phyloP scores from a whole-genome alignment of 2,329 filamentous ascomycete genomes.

The Alternaria burnsii region DNA sequence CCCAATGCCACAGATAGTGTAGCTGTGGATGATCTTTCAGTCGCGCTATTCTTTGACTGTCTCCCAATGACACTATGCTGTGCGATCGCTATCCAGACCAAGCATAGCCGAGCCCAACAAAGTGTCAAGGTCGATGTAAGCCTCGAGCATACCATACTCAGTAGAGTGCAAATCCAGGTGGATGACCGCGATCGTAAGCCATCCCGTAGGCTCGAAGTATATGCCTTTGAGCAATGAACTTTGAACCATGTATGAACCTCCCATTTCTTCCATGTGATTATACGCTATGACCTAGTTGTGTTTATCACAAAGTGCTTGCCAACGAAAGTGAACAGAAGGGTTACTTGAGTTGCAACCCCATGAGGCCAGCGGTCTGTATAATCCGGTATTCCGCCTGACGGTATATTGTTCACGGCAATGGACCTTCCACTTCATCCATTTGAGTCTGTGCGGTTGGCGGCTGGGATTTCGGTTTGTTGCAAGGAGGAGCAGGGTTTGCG shows the following conservation, averaged over 20 bases:
- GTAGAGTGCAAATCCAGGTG: not conserved
- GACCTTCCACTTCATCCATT: fast-evolving
- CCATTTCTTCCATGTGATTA: not conserved
- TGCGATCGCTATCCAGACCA: not conserved
- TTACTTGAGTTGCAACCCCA: not conserved
- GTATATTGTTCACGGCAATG: not conserved
- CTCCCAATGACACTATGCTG: not conserved
- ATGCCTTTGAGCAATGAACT: not conserved
- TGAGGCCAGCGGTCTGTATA: not conserved
- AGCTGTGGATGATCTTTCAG: not conserved
- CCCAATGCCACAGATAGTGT: not conserved
- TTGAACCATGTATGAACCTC: not conserved
- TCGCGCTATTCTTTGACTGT: not conserved
- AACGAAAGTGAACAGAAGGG: not conserved
- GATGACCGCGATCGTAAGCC: not conserved
- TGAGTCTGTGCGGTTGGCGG: not conserved
- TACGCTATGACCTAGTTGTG: not conserved
- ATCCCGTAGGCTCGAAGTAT: not conserved
- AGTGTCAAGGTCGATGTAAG: not conserved
- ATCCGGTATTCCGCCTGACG: not conserved
- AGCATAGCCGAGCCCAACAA: not conserved
- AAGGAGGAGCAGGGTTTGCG: fast-evolving
- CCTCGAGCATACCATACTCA: not conserved
- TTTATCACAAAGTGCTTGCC: not conserved
- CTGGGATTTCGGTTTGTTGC: not conserved